Conservation (phyloP, 441 rosid genomes). For the Eruca vesicaria region DNA sequence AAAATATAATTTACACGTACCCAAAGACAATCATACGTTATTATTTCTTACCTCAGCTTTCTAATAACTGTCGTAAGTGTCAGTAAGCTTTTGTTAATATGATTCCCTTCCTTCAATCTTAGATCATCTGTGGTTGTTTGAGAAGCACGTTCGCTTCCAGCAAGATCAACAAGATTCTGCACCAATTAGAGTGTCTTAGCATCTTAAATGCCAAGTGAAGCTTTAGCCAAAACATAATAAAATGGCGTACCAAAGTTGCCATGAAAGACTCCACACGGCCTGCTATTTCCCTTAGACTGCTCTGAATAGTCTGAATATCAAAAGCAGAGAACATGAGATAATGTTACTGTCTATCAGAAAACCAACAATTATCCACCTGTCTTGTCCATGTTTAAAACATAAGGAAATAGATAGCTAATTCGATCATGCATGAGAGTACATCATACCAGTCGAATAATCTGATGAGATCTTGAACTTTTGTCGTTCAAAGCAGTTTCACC, state of each 20-base stretch:
- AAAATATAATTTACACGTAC: constrained; percentile 6
- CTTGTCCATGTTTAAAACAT: background rate
- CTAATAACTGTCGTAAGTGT: constrained; percentile 89
- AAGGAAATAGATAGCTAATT: background rate
- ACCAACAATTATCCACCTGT: background rate
- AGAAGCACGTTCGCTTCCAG: constrained; percentile 92
- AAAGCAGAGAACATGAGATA: constrained; percentile 30
- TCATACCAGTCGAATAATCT: constrained; percentile 87
- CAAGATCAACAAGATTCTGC: constrained; percentile 96
- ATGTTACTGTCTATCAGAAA: background rate
- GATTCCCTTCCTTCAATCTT: constrained; percentile 90
- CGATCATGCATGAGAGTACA: background rate
- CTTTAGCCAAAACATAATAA: constrained; percentile 18
- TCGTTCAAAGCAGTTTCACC: constrained; percentile 91
- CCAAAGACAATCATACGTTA: constrained; percentile 12
- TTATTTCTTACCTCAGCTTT: constrained; percentile 76
- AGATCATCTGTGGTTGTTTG: constrained; percentile 81
- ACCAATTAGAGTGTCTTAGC: constrained; percentile 20
- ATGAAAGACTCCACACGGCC: constrained; percentile 72
- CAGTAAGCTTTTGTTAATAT: constrained; percentile 88
- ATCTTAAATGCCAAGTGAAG: constrained; percentile 14
- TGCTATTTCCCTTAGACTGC: constrained; percentile 72
- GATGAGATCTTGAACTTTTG: constrained; percentile 95
- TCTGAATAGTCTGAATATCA: constrained; percentile 65
- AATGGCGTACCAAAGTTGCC: constrained; percentile 78